These are phyloP conservation scores for Tirmania nivea DNA, from an alignment of 495 filamentous ascomycete species.

Conservation along the genomic window DNA sequence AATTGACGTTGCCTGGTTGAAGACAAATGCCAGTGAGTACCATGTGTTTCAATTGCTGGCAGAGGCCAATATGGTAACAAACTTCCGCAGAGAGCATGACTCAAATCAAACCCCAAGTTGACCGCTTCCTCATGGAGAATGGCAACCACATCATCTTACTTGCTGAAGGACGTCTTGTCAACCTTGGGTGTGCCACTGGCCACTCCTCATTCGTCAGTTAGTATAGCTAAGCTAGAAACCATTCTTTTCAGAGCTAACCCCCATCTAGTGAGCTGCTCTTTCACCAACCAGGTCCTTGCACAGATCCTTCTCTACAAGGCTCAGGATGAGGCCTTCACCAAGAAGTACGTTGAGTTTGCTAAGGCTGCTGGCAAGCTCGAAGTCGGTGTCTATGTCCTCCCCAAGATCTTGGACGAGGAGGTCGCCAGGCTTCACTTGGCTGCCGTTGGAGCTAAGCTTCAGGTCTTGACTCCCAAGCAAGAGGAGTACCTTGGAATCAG, in stretches of 20 bases:
- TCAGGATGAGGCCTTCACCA: constrained; percentile 61
- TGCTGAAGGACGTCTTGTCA: constrained; percentile 95
- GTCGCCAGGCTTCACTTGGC: constrained; percentile 80
- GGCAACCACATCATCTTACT: constrained; percentile 96
- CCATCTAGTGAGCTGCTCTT: constrained; percentile 67
- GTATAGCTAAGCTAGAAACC: no score
- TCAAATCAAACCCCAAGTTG: constrained; percentile 99
- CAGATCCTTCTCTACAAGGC: constrained; percentile 97
- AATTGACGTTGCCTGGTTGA: constrained; percentile 99
- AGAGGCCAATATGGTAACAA: background rate
- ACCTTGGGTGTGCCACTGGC: constrained; percentile 94
- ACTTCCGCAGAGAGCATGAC: constrained; percentile 44
- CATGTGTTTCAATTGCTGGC: background rate
- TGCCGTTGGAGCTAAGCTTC: constrained; percentile 84
- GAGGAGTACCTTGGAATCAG: constrained; percentile 80
- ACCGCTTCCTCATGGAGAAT: constrained; percentile 84
- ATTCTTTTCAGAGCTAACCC: constrained; percentile 16
- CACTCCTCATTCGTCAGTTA: constrained; percentile 84
- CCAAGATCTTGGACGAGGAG: constrained; percentile 97
- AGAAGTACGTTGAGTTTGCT: constrained; percentile 92
- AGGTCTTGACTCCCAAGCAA: constrained; percentile 62
- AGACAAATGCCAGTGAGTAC: constrained; percentile 48
- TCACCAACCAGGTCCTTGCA: constrained; percentile 99
- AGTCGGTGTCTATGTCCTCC: constrained; percentile 85
- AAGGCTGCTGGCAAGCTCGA: constrained; percentile 66